Evolutionary conservation across 1,139 yeast species (phyloP), one percentile per base, ranked within the genome.

Genomic region (Protomyces gravidus): DNA sequence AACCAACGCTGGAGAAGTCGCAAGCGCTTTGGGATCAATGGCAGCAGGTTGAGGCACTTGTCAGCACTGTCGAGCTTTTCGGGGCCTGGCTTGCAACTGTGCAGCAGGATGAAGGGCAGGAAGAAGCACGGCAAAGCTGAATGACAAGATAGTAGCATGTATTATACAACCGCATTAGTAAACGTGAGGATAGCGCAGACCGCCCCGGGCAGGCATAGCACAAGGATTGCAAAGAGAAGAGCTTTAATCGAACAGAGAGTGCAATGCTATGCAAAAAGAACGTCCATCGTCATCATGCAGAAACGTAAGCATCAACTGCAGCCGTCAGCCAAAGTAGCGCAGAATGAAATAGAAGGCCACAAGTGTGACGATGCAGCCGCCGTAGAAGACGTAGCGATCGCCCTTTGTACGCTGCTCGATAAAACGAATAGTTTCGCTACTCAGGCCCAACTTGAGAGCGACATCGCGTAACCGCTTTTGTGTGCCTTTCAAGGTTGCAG

Each of bases 341-440:
- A 85, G 70, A 57, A 90, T 84, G 63, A 81, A 79, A 74, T 84
- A 89, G 74, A 90, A 87, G 27, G 82, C 73, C 15, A 85, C 76
- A 62, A 90, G 69, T 75, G 87, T 80, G 32, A 85, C 65, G 1
- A 80, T 61, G 3, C 87, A 81, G 30, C 90, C 89, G 21, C 84
- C 83, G 79, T 88, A 89, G 70, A 92, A 94, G 42, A 92, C 75
- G 79, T 89, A 81, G 70, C 89, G 89, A 71, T 92, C 98, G 71
- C 88, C 87, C 66, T 80, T 81, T n/a, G 96, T 94, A 61, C 96
- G 80, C 66, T 82, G 80, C 71, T 89, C 95, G 50, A 92, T 86
- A 63, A 81, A 78, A 61, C 88, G 76, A 52, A 92, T 89, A 0
- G 98, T 92, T 6, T 86, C 86, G 65, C 82, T 85, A 51, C 96